A percentile compares a stretch with the other conserved stretches of the same genome.
These are phyloP conservation scores for Lactarius hatsudake DNA, from an alignment of 768 basidiomycete genomes.

Conservation along the genomic window DNA sequence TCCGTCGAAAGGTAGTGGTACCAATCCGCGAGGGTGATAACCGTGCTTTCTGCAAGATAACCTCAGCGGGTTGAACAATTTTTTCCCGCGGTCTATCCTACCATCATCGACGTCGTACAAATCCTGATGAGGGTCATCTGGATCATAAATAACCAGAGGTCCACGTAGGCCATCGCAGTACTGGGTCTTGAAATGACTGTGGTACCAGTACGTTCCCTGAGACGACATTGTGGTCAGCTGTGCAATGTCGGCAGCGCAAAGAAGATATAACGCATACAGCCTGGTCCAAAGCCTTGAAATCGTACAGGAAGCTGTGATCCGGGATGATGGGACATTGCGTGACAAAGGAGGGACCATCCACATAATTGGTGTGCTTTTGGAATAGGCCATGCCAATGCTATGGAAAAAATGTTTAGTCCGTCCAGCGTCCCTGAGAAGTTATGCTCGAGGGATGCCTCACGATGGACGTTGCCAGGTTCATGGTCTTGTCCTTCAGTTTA, in stretches of 20 bases:
- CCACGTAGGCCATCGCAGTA: conserved; percentile 46
- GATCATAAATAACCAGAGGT: conserved; percentile 35
- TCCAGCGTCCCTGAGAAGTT: not conserved
- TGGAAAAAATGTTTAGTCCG: not conserved
- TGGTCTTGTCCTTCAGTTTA: not conserved
- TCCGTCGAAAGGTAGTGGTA: conserved; percentile 24
- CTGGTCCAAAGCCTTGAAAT: conserved; percentile 37
- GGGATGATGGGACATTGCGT: conserved; percentile 44
- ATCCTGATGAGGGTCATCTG: conserved; percentile 31
- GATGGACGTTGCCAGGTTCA: conserved; percentile 13
- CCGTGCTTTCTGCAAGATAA: conserved; percentile 39
- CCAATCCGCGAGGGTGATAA: conserved; percentile 50
- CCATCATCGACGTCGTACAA: conserved; percentile 37
- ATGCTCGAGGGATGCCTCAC: not conserved
- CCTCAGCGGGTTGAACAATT: not conserved
- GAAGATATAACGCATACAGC: conserved; percentile 30
- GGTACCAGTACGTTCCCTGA: conserved; percentile 40
- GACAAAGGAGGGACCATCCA: conserved; percentile 32
- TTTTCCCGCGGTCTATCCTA: not conserved
- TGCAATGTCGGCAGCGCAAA: no score
- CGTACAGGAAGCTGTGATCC: conserved; percentile 40
- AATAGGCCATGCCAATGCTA: conserved; percentile 30
- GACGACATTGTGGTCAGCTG: no score
- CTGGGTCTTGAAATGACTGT: conserved; percentile 42
- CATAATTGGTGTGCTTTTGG: conserved; percentile 25